Evolutionary conservation across 768 basidiomycete species (phyloP).

Genomic region (Termitomyces sp.): DNA sequence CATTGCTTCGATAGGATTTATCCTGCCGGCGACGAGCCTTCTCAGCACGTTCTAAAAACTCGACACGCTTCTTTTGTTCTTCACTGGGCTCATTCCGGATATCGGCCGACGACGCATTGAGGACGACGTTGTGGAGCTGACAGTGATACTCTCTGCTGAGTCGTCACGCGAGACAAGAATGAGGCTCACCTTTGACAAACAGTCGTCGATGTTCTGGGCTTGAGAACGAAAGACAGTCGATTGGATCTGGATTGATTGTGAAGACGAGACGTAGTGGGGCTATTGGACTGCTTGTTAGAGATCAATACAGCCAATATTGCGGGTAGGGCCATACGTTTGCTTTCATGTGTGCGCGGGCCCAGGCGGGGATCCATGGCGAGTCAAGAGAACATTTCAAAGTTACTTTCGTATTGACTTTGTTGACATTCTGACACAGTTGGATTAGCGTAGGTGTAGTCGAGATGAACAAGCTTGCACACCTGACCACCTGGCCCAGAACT

Average conservation of each 20-base stretch:
- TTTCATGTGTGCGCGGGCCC: slow-evolving; percentile 51
- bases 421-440: slow-evolving; percentile 59
- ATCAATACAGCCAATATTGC: neutral
- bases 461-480: slow-evolving; percentile 31
- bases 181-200: slow-evolving; percentile 53
- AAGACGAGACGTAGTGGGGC: slow-evolving; percentile 67
- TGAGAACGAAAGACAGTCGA: slow-evolving; percentile 75
- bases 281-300: slow-evolving; percentile 20
- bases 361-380: slow-evolving; percentile 64
- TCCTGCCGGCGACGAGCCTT: slow-evolving; percentile 43
- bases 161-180: neutral
- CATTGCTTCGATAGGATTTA: slow-evolving; percentile 50
- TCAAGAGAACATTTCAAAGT: slow-evolving; percentile 58
- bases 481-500: slow-evolving; percentile 88
- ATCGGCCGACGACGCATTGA: slow-evolving; percentile 39
- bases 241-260: slow-evolving; percentile 64
- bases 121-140: slow-evolving; percentile 53
- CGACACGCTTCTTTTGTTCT: slow-evolving; percentile 55
- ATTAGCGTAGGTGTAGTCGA: neutral
- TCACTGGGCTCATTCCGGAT: slow-evolving; percentile 54
- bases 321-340: slow-evolving; percentile 37
- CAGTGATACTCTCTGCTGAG: slow-evolving; percentile 1
- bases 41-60: slow-evolving; percentile 37
- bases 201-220: slow-evolving; percentile 70
- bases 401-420: slow-evolving; percentile 86